Conservation (phyloP, 2,329 filamentous ascomycete species). For the Juglanconis sp. region DNA sequence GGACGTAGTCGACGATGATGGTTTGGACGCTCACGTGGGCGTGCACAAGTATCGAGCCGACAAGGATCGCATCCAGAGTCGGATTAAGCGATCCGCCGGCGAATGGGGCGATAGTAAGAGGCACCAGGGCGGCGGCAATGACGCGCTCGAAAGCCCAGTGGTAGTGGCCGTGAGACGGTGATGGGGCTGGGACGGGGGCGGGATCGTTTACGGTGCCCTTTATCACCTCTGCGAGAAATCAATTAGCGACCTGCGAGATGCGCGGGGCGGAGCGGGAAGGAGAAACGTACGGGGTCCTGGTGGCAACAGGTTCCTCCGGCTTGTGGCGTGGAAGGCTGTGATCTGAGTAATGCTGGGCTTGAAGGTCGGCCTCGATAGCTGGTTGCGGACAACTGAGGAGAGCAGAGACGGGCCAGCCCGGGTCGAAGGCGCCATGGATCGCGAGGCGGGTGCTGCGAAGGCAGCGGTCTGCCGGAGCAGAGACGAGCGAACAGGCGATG, state of each 20-base stretch:
- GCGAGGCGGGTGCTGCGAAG: slow-evolving; percentile 38
- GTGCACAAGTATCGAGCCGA: slow-evolving; percentile 80
- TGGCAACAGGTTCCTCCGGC: slow-evolving; percentile 72
- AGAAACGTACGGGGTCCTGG: slow-evolving; percentile 73
- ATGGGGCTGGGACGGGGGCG: slow-evolving; percentile 66
- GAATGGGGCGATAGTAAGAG: slow-evolving; percentile 86
- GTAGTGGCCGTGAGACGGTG: slow-evolving; percentile 85
- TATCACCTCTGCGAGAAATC: slow-evolving; percentile 59
- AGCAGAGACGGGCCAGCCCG: slow-evolving; percentile 18
- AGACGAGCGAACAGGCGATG: slow-evolving; percentile 53
- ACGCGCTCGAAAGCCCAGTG: slow-evolving; percentile 97
- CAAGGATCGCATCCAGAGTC: slow-evolving; percentile 79
- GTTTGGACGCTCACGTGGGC: slow-evolving; percentile 95
- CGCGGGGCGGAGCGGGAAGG: not conserved
- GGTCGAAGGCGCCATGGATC: slow-evolving; percentile 27
- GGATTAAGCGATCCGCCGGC: slow-evolving; percentile 90
- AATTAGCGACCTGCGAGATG: slow-evolving; percentile 38
- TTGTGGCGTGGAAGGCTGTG: slow-evolving; percentile 84
- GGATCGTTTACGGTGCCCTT: slow-evolving; percentile 77
- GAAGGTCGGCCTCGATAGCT: slow-evolving; percentile 23
- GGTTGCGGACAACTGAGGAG: slow-evolving; percentile 19
- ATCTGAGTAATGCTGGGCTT: slow-evolving; percentile 44
- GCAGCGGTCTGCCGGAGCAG: slow-evolving; percentile 52
- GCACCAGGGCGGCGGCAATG: slow-evolving; percentile 76
- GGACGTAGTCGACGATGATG: slow-evolving; percentile 88